Percentiles rank a stretch among this genome's conserved stretches.
These are phyloP conservation scores for Dentipellis fragilis DNA, from an alignment of 768 basidiomycete genomes.

Conservation along the genomic window DNA sequence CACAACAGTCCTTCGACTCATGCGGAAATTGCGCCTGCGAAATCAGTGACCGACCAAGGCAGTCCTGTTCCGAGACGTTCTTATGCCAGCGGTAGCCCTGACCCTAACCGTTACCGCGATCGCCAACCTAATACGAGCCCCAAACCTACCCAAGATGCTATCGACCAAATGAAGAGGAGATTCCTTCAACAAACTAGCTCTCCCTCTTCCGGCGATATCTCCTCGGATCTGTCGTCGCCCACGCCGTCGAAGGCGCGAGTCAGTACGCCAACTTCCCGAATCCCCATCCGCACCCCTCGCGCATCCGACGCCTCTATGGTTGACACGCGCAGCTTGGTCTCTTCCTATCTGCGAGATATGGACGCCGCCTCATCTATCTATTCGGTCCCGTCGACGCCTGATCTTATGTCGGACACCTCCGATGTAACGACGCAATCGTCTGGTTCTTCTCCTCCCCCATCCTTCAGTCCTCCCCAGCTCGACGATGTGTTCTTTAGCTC, in stretches of 20 bases:
- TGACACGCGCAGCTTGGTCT: slow-evolving; percentile 6
- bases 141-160: slow-evolving; percentile 36
- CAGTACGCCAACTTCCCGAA: not conserved
- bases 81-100: not conserved
- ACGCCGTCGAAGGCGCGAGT: too few relatives aligned
- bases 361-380: slow-evolving; percentile 22
- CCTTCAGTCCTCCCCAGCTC: slow-evolving; percentile 22
- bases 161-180: slow-evolving; percentile 56
- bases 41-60: not conserved
- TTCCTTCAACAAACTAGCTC: slow-evolving; percentile 29
- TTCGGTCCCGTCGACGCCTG: slow-evolving; percentile 43
- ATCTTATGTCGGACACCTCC: slow-evolving; percentile 50
- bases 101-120: not conserved
- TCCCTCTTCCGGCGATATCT: slow-evolving; percentile 17
- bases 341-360: slow-evolving; percentile 11
- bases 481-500: slow-evolving; percentile 3
- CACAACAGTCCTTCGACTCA: not conserved
- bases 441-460: slow-evolving; percentile 38
- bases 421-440: slow-evolving; percentile 47
- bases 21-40: not conserved
- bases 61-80: not conserved
- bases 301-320: slow-evolving; percentile 7
- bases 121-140: not conserved
- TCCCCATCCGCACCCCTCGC: slow-evolving; percentile 3
- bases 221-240: not conserved